A percentile compares a stretch with the other conserved stretches of the same genome.
Conservation (phyloP, 179 eudicot species). For the Amaranthus tricolor region DNA sequence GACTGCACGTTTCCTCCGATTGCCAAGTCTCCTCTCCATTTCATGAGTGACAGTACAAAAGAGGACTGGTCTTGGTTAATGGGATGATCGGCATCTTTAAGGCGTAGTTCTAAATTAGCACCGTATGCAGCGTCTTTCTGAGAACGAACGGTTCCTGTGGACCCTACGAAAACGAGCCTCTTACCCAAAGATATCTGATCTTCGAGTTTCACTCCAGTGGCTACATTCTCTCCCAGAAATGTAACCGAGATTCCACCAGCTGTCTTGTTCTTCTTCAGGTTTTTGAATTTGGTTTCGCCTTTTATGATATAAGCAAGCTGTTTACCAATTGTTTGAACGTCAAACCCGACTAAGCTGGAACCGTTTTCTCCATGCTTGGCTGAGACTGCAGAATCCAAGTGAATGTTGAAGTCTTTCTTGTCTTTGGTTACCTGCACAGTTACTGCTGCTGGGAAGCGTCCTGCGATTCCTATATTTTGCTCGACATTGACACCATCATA, state of each 20-base stretch:
- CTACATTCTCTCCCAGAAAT: conserved; percentile 82
- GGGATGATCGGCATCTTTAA: conserved; percentile 72
- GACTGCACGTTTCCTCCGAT: conserved; percentile 72
- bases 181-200: conserved; percentile 67
- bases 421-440: conserved; percentile 81
- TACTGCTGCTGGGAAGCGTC: conserved; percentile 59
- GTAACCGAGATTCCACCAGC: conserved; percentile 82
- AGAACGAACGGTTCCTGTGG: conserved; percentile 73
- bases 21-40: conserved; percentile 88
- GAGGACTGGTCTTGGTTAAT: conserved; percentile 84
- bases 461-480: conserved; percentile 58
- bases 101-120: conserved; percentile 78
- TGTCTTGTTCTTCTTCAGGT: conserved; percentile 70
- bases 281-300: conserved; percentile 84
- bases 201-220: conserved; percentile 74
- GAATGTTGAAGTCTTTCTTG: conserved; percentile 81
- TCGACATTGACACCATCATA: conserved; percentile 92
- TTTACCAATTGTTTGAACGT: conserved; percentile 77
- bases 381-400: conserved; percentile 72
- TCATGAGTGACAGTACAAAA: conserved; percentile 57
- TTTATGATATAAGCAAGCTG: conserved; percentile 75
- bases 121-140: conserved; percentile 85
- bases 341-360: conserved; percentile 81
- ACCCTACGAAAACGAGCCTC: conserved; percentile 67
- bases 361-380: conserved; percentile 79